Evolutionary conservation across 2,329 filamentous ascomycete genomes (phyloP).

Genomic region (Exserohilum rostratum): DNA sequence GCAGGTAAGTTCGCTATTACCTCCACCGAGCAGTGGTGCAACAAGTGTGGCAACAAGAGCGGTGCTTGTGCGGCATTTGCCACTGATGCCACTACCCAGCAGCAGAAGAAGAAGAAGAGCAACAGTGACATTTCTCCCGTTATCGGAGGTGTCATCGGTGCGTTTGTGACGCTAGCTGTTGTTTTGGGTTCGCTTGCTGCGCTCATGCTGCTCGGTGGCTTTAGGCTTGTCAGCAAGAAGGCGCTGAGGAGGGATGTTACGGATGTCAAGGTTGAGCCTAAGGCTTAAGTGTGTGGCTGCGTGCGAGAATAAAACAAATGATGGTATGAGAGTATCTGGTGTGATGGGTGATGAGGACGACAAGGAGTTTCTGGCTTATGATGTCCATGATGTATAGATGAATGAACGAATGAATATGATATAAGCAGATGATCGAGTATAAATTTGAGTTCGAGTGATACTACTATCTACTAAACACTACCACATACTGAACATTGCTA

Average conservation of each 20-base stretch:
- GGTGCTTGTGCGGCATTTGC: slow-evolving; percentile 65
- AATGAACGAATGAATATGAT: background rate
- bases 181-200: slow-evolving; percentile 61
- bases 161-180: slow-evolving; percentile 70
- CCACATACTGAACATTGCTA: no score
- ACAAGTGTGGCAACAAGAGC: slow-evolving; percentile 73
- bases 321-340: no score
- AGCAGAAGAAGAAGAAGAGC: slow-evolving; percentile 24
- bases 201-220: slow-evolving; percentile 62
- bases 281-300: slow-evolving; percentile 15
- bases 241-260: slow-evolving; percentile 27
- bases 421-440: no score
- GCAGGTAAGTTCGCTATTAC: slow-evolving; percentile 72
- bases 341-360: no score
- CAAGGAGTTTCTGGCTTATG: background rate
- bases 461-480: no score
- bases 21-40: slow-evolving; percentile 73
- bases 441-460: no score
- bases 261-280: slow-evolving; percentile 5
- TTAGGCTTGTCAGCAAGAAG: slow-evolving; percentile 65
- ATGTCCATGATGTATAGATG: slow-evolving; percentile 1
- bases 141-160: slow-evolving; percentile 82
- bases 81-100: slow-evolving; percentile 3
- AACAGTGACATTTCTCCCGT: slow-evolving; percentile 64
- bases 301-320: background rate